phyloP scores from a whole-genome alignment of 108 stramenopile genomes.

The Fragilariopsis cylindrus region DNA sequence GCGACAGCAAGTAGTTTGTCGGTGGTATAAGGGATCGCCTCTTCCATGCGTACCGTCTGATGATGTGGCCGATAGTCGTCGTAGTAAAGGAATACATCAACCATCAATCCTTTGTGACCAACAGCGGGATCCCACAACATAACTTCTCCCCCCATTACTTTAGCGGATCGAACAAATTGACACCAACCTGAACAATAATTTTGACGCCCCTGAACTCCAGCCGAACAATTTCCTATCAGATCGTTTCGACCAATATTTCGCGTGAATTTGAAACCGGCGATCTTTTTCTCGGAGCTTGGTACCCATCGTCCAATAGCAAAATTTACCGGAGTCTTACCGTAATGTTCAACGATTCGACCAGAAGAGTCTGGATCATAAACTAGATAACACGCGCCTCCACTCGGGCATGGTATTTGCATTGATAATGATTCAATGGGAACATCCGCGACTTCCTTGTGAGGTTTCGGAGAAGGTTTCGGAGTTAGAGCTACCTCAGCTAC shows the following conservation, averaged over 20 bases:
- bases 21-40: constrained; percentile 1
- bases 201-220: constrained; percentile 29
- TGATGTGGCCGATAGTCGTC: neutral
- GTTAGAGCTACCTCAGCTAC: no score
- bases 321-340: constrained; percentile 35
- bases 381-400: constrained; percentile 34
- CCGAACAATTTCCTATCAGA: constrained; percentile 32
- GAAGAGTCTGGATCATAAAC: constrained; percentile 43
- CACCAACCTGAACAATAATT: constrained; percentile 39
- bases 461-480: no score
- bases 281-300: constrained; percentile 31
- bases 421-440: neutral
- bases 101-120: constrained; percentile 27
- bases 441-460: neutral
- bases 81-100: constrained; percentile 32
- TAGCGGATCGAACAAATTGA: constrained; percentile 31
- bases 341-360: constrained; percentile 40
- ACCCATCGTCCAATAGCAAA: constrained; percentile 48
- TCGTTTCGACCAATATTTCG: constrained; percentile 38
- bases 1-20: constrained; percentile 27
- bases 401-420: constrained; percentile 13
- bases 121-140: constrained; percentile 14
- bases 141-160: constrained; percentile 12
- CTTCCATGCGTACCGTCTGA: constrained; percentile 14
- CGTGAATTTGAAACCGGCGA: constrained; percentile 53